Percentiles rank a stretch among this genome's conserved stretches.
These are phyloP conservation scores for Amauroascus niger DNA, from an alignment of 2,329 filamentous ascomycete species.

Conservation along the genomic window DNA sequence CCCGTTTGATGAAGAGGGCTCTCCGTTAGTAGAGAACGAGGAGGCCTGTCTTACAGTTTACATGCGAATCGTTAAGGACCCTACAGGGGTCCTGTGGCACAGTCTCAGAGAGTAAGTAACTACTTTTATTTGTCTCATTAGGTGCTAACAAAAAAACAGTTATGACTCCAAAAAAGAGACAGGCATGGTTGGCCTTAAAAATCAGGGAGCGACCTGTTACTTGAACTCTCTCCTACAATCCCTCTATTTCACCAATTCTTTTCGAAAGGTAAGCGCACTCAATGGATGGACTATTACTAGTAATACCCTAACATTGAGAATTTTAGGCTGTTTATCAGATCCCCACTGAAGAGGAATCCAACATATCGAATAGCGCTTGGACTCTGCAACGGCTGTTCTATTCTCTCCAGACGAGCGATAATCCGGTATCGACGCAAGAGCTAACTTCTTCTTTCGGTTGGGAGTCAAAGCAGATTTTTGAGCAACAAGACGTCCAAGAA, in stretches of 20 bases:
- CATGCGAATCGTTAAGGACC: constrained; percentile 42
- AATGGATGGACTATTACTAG: constrained; percentile 12
- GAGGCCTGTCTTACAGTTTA: constrained; percentile 40
- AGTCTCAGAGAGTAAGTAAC: constrained; percentile 36
- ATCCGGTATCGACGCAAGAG: constrained; percentile 80
- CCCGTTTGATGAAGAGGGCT: constrained; percentile 58
- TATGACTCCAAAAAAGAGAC: constrained; percentile 99
- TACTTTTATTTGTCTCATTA: no score
- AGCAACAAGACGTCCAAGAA: constrained; percentile 97
- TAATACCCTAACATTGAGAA: background rate
- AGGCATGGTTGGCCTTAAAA: constrained; percentile 90
- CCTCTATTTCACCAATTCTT: constrained; percentile 79
- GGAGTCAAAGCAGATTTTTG: constrained; percentile 96
- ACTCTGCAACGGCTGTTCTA: constrained; percentile 91
- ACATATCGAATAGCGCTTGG: constrained; percentile 79
- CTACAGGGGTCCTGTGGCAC: constrained; percentile 42
- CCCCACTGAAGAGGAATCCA: constrained; percentile 75
- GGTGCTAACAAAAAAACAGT: constrained; percentile 41
- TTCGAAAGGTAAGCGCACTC: constrained; percentile 61
- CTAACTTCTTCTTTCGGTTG: constrained; percentile 95
- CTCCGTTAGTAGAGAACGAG: constrained; percentile 45
- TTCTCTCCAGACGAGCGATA: constrained; percentile 75
- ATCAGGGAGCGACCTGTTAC: constrained; percentile 89
- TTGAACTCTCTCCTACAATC: constrained; percentile 77
- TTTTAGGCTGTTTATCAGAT: constrained; percentile 87